Base-by-base conservation (phyloP, 2,329 filamentous ascomycete genomes). In the Nemania diffusa region DNA sequence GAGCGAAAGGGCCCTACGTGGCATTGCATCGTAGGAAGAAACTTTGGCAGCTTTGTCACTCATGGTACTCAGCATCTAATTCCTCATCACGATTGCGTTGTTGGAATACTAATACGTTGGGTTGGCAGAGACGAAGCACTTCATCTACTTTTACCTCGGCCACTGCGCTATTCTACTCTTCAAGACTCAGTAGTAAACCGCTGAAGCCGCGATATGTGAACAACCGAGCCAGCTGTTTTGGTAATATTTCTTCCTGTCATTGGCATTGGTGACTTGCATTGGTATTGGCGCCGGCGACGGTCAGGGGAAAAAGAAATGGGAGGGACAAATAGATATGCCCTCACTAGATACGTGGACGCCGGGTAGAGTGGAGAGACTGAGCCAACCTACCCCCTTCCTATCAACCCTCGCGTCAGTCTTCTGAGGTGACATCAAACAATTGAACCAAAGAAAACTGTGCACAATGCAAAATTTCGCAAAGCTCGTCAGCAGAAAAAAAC, bases 71-170 rank as follows among this genome's bases (percentile, higher is more conserved):
- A 22, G 17, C 40, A 20, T 20, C 8, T 20, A 5, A n/a, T 17
- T 22, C 32, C 9, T 17, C 22, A 6, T 17, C 46, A 24, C 5
- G 11, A 9, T 15, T 60, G 27, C 11, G 20, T 5, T n/a, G 59
- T 50, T 48, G 56, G 61, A 44, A 72, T 65, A 40, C 55, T 64
- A 56, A 69, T 73, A 34, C 53, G 27, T 11, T 20, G 2, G 11
- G 8, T 8, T 15, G 48, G 42, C 83, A 97, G 96, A 98, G 82
- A 98, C 96, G 29, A 98, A 98, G 84, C 96, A 99, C 83, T 99
- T 99, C 85, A 97, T 99, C 80, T 99, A 99, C 85, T 99, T 99
- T 85, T 99, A 99, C 84, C 91, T 99, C 67, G 96, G 96, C 62
- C 96, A 98, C 86, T 97, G 94, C 81, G 96, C 96, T 67, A 98